Conservation (phyloP, 352 stramenopile genomes). For the Phytophthora vignae region DNA sequence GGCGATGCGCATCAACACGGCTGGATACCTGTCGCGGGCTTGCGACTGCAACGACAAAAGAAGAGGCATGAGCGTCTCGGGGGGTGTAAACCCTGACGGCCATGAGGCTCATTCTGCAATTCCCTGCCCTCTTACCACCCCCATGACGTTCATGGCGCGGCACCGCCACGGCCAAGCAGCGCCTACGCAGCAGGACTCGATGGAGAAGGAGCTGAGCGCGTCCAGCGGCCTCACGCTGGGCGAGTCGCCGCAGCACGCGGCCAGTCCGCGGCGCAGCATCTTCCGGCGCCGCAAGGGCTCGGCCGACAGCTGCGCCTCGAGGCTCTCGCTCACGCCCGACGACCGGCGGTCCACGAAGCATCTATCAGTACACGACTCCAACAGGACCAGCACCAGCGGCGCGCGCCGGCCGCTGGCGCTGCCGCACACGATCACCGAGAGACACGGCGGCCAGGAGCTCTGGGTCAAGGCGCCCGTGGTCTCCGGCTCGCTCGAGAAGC, state of each 20-base stretch:
- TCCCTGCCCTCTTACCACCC: slow-evolving; percentile 3
- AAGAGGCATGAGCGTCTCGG: background rate
- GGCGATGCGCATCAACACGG: slow-evolving; percentile 21
- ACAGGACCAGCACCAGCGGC: slow-evolving; percentile 1
- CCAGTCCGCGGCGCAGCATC: slow-evolving; percentile 30
- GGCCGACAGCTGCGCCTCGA: slow-evolving; percentile 13
- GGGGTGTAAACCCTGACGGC: background rate
- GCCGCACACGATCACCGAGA: slow-evolving; percentile 83
- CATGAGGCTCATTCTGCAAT: slow-evolving; percentile 25
- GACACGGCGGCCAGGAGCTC: slow-evolving; percentile 68
- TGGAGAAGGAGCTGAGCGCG: slow-evolving; percentile 39
- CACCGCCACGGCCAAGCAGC: slow-evolving; percentile 1
- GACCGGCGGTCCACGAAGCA: slow-evolving; percentile 6
- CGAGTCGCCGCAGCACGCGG: slow-evolving; percentile 26
- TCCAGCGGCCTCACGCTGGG: slow-evolving; percentile 36
- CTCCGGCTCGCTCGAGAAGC: slow-evolving; percentile 74
- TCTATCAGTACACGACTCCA: slow-evolving; percentile 1
- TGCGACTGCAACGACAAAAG: background rate
- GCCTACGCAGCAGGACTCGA: slow-evolving; percentile 17
- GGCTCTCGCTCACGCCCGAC: slow-evolving; percentile 11
- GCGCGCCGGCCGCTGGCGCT: slow-evolving; percentile 37
- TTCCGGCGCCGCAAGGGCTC: slow-evolving; percentile 31
- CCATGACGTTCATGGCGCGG: slow-evolving; percentile 21
- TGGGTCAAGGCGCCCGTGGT: slow-evolving; percentile 83
- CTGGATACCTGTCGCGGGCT: slow-evolving; percentile 15